Conservation (phyloP, 352 stramenopile species). For the Pythium coloratum region DNA sequence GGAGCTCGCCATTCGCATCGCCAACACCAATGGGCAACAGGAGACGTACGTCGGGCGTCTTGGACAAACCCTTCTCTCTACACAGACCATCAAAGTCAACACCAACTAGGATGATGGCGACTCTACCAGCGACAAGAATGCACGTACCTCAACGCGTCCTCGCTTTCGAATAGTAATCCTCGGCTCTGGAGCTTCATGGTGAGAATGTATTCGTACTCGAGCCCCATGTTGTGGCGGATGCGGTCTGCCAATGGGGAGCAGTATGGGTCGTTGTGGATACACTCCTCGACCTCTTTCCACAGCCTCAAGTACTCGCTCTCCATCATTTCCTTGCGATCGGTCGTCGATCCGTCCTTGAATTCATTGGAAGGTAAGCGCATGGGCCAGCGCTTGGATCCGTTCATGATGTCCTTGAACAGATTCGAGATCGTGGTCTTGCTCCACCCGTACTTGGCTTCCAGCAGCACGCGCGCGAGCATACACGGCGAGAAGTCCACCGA, state of each 20-base stretch:
- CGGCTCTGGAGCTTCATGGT: slow-evolving; percentile 68
- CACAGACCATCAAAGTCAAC: neutral
- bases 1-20: slow-evolving; percentile 43
- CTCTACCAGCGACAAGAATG: no score
- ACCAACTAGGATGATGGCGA: no score
- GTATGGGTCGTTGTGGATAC: slow-evolving; percentile 61
- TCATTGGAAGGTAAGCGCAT: slow-evolving; percentile 20
- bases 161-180: slow-evolving; percentile 78
- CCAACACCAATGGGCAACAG: slow-evolving; percentile 79
- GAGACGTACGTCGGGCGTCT: slow-evolving; percentile 85
- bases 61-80: slow-evolving; percentile 73
- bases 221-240: slow-evolving; percentile 70
- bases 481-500: slow-evolving; percentile 62
- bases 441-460: slow-evolving; percentile 56
- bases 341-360: slow-evolving; percentile 1
- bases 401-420: slow-evolving; percentile 54
- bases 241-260: slow-evolving; percentile 80
- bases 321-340: slow-evolving; percentile 23
- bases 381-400: slow-evolving; percentile 24
- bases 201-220: slow-evolving; percentile 88
- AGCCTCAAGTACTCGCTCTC: slow-evolving; percentile 26
- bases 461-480: slow-evolving; percentile 62
- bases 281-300: slow-evolving; percentile 57
- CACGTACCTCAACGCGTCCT: slow-evolving; percentile 62
- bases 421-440: slow-evolving; percentile 71